phyloP scores from a whole-genome alignment of 805 yeast genomes.

The Candida hungchunana region DNA sequence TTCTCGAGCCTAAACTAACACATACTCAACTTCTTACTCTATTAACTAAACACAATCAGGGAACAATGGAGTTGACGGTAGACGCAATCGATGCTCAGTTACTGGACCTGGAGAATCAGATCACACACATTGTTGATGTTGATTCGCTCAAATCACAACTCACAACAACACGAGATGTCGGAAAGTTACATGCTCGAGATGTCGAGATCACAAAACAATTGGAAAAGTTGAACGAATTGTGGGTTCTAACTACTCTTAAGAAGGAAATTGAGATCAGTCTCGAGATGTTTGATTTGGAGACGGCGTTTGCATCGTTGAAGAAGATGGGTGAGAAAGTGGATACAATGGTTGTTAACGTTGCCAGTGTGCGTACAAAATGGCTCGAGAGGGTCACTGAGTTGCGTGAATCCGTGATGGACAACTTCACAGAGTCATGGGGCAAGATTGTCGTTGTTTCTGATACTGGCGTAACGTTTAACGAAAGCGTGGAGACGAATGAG shows the following conservation, averaged over 20 bases:
- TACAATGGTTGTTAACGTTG: conserved; percentile 5
- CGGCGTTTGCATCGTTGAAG: conserved; percentile 18
- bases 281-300: conserved; percentile 24
- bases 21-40: too few species aligned
- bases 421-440: conserved; percentile 15
- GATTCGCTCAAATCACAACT: too few species aligned
- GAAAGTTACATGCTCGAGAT: conserved; percentile 19
- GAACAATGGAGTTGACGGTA: too few species aligned
- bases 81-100: too few species aligned
- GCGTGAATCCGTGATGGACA: conserved; percentile 4
- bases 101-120: too few species aligned
- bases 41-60: too few species aligned
- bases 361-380: conserved; percentile 9
- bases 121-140: too few species aligned
- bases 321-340: conserved; percentile 16
- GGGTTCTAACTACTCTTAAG: conserved; percentile 22
- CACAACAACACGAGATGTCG: too few species aligned
- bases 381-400: conserved; percentile 7
- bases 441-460: conserved; percentile 10
- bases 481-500: conserved; percentile 20
- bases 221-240: conserved; percentile 20
- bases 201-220: conserved; percentile 17
- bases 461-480: conserved; percentile 13
- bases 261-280: conserved; percentile 24
- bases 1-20: too few species aligned